Conservation (phyloP, 2,329 filamentous ascomycete species). For the Sporothrix humicola region DNA sequence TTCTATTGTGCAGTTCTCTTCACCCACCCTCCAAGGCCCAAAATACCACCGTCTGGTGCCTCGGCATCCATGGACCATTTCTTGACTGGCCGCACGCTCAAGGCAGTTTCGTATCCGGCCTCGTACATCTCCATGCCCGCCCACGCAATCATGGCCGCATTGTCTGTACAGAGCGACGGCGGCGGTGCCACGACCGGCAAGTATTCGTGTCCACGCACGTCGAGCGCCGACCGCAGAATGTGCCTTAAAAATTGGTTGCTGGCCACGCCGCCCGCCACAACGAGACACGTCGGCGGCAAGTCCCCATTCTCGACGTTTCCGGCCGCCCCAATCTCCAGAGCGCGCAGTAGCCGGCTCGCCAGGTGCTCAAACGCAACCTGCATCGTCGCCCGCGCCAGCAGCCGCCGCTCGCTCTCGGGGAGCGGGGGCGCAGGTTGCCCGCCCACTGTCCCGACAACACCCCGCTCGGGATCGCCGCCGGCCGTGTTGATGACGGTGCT, state of each 20-base stretch:
- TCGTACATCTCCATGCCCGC: conserved; percentile 90
- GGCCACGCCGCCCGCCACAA: conserved; percentile 89
- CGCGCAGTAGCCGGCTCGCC: conserved; percentile 73
- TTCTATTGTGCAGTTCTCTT: conserved; percentile 28
- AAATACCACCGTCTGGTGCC: conserved; percentile 67
- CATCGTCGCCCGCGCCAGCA: conserved; percentile 76
- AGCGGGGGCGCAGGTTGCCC: conserved; percentile 44
- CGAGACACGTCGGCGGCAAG: conserved; percentile 53
- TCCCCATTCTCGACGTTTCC: conserved; percentile 8
- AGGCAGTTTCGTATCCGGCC: conserved; percentile 70
- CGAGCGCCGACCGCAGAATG: conserved; percentile 63
- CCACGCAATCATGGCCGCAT: conserved; percentile 98
- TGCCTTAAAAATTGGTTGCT: conserved; percentile 79
- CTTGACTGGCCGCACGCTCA: conserved; percentile 64
- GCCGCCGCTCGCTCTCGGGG: conserved; percentile 64
- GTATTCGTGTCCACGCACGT: conserved; percentile 67
- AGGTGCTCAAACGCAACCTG: conserved; percentile 86
- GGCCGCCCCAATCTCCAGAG: conserved; percentile 52
- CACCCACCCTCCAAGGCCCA: conserved; percentile 62
- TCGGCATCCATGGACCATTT: conserved; percentile 76
- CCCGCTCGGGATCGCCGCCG: conserved; percentile 40
- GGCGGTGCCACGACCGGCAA: conserved; percentile 77
- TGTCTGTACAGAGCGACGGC: conserved; percentile 81
- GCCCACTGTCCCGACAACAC: background rate
- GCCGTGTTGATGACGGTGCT: conserved; percentile 52